Conservation (phyloP, 768 basidiomycete species). For the Lactarius vividus region DNA sequence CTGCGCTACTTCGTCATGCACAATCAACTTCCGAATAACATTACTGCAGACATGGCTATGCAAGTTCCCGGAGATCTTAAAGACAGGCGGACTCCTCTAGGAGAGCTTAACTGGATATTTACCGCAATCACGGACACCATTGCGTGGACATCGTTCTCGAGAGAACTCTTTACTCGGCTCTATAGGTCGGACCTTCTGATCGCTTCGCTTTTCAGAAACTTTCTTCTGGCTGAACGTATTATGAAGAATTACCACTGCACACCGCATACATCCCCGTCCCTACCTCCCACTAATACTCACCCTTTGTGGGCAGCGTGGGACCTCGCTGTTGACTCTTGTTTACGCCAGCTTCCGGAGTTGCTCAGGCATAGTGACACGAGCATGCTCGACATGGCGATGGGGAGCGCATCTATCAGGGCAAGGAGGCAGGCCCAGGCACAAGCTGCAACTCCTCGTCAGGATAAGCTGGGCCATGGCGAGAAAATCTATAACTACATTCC, state of each 20-base stretch:
- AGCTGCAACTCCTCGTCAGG: constrained; percentile 17
- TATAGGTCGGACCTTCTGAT: constrained; percentile 96
- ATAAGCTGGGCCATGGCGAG: constrained; percentile 32
- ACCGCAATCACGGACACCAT: constrained; percentile 99
- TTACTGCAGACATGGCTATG: constrained; percentile 87
- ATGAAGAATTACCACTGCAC: constrained; percentile 99
- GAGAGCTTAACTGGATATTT: constrained; percentile 99
- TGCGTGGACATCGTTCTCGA: constrained; percentile 96
- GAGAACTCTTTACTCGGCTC: constrained; percentile 88
- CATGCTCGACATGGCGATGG: constrained; percentile 28
- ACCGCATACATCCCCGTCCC: constrained; percentile 86
- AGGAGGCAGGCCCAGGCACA: constrained; percentile 30
- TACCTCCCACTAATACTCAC: constrained; percentile 96
- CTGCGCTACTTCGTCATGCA: constrained; percentile 92
- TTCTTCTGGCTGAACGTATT: constrained; percentile 93
- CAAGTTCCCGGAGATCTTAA: constrained; percentile 96
- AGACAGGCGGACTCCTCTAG: constrained; percentile 92
- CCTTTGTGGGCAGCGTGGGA: constrained; percentile 98
- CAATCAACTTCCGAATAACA: constrained; percentile 76
- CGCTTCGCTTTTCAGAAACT: constrained; percentile 95
- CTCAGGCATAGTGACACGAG: constrained; percentile 40
- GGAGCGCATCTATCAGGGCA: constrained; percentile 29
- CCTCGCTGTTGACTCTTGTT: constrained; percentile 89
- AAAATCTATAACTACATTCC: constrained; percentile 74
- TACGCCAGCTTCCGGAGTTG: constrained; percentile 89